phyloP scores from a whole-genome alignment of 106 monocot species.

The Dendrobium huoshanense region DNA sequence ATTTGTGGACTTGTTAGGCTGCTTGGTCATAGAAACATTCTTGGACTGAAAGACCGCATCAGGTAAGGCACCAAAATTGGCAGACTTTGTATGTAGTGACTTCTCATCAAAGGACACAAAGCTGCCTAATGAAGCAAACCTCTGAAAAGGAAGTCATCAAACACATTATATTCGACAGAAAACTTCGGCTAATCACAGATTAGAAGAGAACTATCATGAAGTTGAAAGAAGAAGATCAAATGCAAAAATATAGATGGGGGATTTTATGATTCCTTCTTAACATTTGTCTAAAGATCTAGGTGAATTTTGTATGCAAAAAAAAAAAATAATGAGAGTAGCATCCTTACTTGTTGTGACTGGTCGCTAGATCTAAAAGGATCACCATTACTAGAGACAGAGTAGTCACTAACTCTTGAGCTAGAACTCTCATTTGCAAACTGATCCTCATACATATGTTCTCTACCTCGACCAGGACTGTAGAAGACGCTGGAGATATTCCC shows the following conservation, averaged over 20 bases:
- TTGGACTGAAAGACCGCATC: conserved; percentile 32
- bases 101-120: conserved; percentile 50
- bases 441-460: conserved; percentile 57
- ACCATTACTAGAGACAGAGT: conserved; percentile 49
- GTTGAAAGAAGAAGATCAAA: conserved; percentile 8
- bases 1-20: background rate
- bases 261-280: conserved; percentile 20
- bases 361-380: conserved; percentile 44
- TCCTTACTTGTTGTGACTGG: conserved; percentile 50
- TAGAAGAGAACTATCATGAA: no score
- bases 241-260: conserved; percentile 25
- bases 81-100: conserved; percentile 32
- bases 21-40: conserved; percentile 15
- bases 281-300: background rate
- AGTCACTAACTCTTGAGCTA: conserved; percentile 61
- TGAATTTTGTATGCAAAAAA: background rate
- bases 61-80: conserved; percentile 36
- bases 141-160: conserved; percentile 30
- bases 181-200: no score
- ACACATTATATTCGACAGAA: background rate
- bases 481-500: conserved; percentile 64
- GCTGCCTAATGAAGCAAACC: conserved; percentile 60
- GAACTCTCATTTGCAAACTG: conserved; percentile 71
- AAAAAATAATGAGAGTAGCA: conserved; percentile 38
- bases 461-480: conserved; percentile 51